These are phyloP conservation scores for Chaetomium tenue DNA, from an alignment of 495 filamentous ascomycete genomes.

Conservation along the genomic window DNA sequence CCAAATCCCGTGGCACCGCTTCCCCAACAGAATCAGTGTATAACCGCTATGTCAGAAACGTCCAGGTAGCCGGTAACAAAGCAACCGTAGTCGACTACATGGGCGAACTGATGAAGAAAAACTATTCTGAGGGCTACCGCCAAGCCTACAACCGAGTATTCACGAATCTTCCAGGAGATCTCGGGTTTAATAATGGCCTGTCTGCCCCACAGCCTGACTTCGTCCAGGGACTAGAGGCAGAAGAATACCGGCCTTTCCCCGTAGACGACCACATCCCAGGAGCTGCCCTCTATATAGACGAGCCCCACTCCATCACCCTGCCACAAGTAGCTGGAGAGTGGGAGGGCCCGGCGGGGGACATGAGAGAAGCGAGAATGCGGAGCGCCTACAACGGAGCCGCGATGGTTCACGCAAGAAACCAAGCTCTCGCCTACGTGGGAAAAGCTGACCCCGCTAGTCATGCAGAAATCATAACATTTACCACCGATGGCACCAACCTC, in stretches of 20 bases:
- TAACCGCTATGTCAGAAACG: constrained; percentile 23
- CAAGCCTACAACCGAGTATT: constrained; percentile 30
- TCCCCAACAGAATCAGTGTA: constrained; percentile 32
- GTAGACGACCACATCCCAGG: constrained; percentile 32
- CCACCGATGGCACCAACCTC: constrained; percentile 35
- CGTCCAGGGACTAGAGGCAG: constrained; percentile 30
- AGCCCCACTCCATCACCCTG: constrained; percentile 30
- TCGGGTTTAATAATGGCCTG: constrained; percentile 38
- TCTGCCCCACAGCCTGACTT: constrained; percentile 36
- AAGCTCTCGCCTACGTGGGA: constrained; percentile 32
- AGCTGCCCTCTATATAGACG: constrained; percentile 31
- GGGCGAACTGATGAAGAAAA: constrained; percentile 27
- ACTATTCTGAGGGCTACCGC: constrained; percentile 24
- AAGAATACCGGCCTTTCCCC: constrained; percentile 34
- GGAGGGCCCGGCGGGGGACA: constrained; percentile 29
- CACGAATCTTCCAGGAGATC: constrained; percentile 30
- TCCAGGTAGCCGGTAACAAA: constrained; percentile 28
- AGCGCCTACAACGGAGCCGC: constrained; percentile 36
- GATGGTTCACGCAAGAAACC: constrained; percentile 34
- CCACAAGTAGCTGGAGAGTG: constrained; percentile 40
- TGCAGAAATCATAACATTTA: constrained; percentile 37
- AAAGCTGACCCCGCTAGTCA: constrained; percentile 29
- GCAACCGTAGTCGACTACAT: constrained; percentile 26
- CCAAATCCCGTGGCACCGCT: constrained; percentile 27
- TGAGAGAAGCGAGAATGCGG: constrained; percentile 31